These are phyloP conservation scores for Clavispora santaluciae DNA, from an alignment of 805 yeast genomes.

Conservation along the genomic window DNA sequence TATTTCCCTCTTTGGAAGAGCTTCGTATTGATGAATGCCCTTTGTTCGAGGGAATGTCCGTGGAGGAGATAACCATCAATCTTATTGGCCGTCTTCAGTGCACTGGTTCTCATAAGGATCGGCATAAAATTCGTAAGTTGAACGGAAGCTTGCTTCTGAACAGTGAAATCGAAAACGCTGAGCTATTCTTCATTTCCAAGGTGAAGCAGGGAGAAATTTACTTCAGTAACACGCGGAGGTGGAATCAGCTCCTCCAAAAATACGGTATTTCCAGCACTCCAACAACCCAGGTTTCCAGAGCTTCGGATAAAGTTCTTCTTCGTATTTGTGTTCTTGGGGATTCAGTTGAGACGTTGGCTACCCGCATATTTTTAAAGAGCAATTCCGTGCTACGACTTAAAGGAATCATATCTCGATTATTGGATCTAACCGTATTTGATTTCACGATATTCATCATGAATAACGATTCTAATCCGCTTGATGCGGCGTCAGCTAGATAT, in stretches of 20 bases:
- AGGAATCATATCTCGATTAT: constrained; percentile 23
- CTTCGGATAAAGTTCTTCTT: not conserved
- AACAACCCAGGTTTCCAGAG: not conserved
- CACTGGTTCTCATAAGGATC: constrained; percentile 1
- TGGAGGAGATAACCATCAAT: constrained; percentile 30
- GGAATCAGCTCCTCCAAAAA: constrained; percentile 38
- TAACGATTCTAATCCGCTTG: not conserved
- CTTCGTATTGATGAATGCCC: constrained; percentile 55
- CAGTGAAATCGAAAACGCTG: constrained; percentile 58
- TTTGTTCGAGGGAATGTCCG: constrained; percentile 26
- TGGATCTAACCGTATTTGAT: constrained; percentile 18
- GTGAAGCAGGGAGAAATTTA: constrained; percentile 29
- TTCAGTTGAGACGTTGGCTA: constrained; percentile 4
- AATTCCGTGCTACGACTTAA: constrained; percentile 29
- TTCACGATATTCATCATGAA: constrained; percentile 20
- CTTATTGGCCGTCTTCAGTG: constrained; percentile 44
- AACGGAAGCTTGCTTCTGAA: constrained; percentile 53
- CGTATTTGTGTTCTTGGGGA: not conserved
- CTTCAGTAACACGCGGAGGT: constrained; percentile 25
- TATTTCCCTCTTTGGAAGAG: constrained; percentile 40
- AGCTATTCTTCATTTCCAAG: constrained; percentile 57
- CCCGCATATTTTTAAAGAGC: constrained; percentile 20
- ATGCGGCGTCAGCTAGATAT: not conserved
- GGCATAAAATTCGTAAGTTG: constrained; percentile 22
- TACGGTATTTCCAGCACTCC: constrained; percentile 22